Conservation (phyloP, 345 rosid genomes). For the Hibiscus tridactylites region DNA sequence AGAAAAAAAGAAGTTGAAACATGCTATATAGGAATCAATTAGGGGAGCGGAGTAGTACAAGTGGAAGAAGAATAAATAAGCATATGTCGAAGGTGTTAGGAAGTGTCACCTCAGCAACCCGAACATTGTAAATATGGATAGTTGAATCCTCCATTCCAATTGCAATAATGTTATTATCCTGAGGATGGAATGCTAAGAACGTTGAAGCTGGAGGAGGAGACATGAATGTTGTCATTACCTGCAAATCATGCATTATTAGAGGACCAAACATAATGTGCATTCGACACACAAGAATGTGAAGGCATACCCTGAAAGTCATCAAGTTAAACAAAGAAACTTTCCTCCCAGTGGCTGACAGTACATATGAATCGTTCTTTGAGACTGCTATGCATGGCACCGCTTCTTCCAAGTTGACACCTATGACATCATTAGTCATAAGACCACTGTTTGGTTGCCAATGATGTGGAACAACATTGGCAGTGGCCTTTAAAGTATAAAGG, state of each 20-base stretch:
- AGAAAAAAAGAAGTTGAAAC: neutral
- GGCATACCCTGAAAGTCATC: conserved; percentile 82
- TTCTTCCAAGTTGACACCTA: conserved; percentile 75
- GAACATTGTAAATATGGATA: conserved; percentile 27
- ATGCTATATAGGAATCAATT: neutral
- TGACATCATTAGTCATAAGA: conserved; percentile 74
- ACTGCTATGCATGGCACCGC: conserved; percentile 87
- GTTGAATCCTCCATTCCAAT: conserved; percentile 34
- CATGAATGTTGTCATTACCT: conserved; percentile 27
- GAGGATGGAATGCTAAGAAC: conserved; percentile 31
- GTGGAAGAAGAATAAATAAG: neutral
- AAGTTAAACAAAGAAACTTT: conserved; percentile 83
- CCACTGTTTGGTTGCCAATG: conserved; percentile 57
- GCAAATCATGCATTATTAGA: conserved; percentile 4
- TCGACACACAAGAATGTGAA: neutral
- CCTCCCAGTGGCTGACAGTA: conserved; percentile 91
- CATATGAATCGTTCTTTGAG: conserved; percentile 85
- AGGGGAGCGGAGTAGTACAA: neutral
- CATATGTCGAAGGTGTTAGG: neutral
- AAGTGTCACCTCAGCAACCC: conserved; percentile 23
- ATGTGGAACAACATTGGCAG: neutral
- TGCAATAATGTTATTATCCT: conserved; percentile 34
- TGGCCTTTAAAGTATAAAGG: neutral
- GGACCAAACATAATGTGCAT: neutral
- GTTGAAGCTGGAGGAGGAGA: conserved; percentile 30